phyloP scores from a whole-genome alignment of 441 rosid genomes.

The Aquilaria agallochum region DNA sequence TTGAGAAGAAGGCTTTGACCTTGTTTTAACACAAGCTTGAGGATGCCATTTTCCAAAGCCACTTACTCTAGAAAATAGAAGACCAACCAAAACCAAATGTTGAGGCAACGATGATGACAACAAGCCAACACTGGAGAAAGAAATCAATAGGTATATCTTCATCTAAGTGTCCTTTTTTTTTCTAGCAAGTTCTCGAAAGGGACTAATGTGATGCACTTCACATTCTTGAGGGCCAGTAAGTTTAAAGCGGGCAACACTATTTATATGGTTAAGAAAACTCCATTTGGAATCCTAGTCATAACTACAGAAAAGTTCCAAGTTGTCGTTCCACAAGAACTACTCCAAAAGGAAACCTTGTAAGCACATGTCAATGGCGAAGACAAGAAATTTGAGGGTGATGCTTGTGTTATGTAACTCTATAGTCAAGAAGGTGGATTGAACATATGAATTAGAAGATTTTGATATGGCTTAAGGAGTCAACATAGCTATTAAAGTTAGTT shows the following conservation, averaged over 20 bases:
- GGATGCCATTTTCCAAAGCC: conserved; percentile 54
- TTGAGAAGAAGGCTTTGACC: conserved; percentile 62
- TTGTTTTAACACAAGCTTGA: conserved; percentile 66
- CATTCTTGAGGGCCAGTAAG: conserved; percentile 84
- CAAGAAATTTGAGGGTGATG: no score
- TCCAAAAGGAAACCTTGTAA: no score
- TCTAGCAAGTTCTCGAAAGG: conserved; percentile 58
- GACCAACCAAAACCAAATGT: conserved; percentile 11
- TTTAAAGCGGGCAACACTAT: conserved; percentile 75
- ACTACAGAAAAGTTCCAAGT: no score
- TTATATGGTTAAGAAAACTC: conserved; percentile 82
- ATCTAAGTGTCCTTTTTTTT: conserved; percentile 75
- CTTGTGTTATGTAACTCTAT: no score
- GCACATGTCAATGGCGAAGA: no score
- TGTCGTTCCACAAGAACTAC: no score
- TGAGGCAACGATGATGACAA: conserved; percentile 7
- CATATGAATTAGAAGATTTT: no score
- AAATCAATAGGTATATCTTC: conserved; percentile 39
- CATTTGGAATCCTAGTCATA: no score
- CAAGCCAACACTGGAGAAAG: conserved; percentile 14
- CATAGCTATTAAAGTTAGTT: no score
- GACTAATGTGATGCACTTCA: conserved; percentile 64
- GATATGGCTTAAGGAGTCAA: no score
- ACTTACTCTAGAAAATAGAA: conserved; percentile 41
- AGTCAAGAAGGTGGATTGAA: no score